Evolutionary conservation across 768 basidiomycete genomes (phyloP), one percentile per base, ranked within the genome.

Genomic region (Podaxis sp.): DNA sequence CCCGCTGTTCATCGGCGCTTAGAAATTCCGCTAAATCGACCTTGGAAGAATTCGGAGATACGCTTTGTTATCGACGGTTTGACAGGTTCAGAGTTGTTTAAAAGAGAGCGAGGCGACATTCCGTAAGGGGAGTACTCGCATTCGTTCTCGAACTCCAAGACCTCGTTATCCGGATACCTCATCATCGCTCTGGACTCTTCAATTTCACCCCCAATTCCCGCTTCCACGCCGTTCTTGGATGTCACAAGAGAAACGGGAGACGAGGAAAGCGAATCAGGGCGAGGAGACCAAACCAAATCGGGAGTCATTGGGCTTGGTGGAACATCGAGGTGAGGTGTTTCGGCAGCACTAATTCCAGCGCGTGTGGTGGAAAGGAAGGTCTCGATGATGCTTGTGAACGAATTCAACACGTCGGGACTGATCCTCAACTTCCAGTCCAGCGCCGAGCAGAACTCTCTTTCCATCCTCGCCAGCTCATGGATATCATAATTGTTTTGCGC

Each of bases 401-500:
- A 54, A 19, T 33, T 39, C 39, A 61, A 22, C 19, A 46, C 51
- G n/a, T 61, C 60, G 8, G 28, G 36, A 61, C 46, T 46, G 38
- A 61, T 26, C 5, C 28, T 54, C 40, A 61, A 17, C 11, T 61
- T 36, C 60, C 60, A 61, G 24, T 61, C 38, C 39, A 61, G 19
- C 17, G 60, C 38, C 5, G 40, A 42, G 30, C 60, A 61, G 11
- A 61, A 61, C 17, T 40, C 60, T 24, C 28, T 24, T n/a, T 61
- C 60, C 60, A 61, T 61, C n/a, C 26, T 33, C 24, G 40, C 42
- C 26, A 61, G 30, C 22, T 61, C 60, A 15, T 53, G 39, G 17
- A 44, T 42, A 15, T 53, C 52, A 7, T 61, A 61, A 33, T 61
- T 61, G 28, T 61, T 61, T 26, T 61, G 60, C 7, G 52, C 60